Evolutionary conservation across 2,329 filamentous ascomycete genomes (phyloP).

Genomic region (Myriosclerotinia scirpicola): DNA sequence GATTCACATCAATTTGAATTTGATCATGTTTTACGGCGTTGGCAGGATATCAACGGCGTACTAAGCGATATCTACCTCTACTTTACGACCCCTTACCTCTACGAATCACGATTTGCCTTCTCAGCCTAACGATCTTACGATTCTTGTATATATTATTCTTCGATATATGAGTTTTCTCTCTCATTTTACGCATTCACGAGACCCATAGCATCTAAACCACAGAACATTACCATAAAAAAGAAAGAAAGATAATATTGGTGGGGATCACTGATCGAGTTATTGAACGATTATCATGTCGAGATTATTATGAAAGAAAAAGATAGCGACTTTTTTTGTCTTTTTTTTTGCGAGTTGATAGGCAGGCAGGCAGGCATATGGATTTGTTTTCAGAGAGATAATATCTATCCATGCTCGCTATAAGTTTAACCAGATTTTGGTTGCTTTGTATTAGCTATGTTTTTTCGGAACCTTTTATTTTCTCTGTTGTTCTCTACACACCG

Average conservation of each 20-base stretch:
- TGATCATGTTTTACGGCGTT: slow-evolving; percentile 33
- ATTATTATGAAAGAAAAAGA: slow-evolving; percentile 25
- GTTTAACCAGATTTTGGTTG: slow-evolving; percentile 25
- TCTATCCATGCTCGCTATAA: slow-evolving; percentile 20
- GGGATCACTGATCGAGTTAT: slow-evolving; percentile 18
- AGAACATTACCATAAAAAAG: slow-evolving; percentile 24
- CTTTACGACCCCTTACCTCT: slow-evolving; percentile 22
- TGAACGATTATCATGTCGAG: slow-evolving; percentile 25
- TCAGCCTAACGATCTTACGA: slow-evolving; percentile 27
- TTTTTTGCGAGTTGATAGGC: slow-evolving; percentile 17
- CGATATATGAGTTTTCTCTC: slow-evolving; percentile 18
- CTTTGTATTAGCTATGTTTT: slow-evolving; percentile 25
- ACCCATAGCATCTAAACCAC: slow-evolving; percentile 20
- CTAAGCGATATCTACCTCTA: slow-evolving; percentile 22
- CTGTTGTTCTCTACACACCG: slow-evolving; percentile 15
- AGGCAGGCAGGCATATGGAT: slow-evolving; percentile 8
- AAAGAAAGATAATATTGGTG: slow-evolving; percentile 8
- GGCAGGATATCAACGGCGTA: slow-evolving; percentile 32
- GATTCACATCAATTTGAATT: slow-evolving; percentile 35
- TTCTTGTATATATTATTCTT: slow-evolving; percentile 35
- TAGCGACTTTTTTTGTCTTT: slow-evolving; percentile 19
- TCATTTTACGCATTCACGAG: slow-evolving; percentile 39
- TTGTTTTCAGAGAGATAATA: slow-evolving; percentile 19
- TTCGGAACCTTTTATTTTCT: neutral
- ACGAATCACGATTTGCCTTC: slow-evolving; percentile 31